Evolutionary conservation across 2,329 filamentous ascomycete genomes (phyloP).

Genomic region (Onygenales sp.): DNA sequence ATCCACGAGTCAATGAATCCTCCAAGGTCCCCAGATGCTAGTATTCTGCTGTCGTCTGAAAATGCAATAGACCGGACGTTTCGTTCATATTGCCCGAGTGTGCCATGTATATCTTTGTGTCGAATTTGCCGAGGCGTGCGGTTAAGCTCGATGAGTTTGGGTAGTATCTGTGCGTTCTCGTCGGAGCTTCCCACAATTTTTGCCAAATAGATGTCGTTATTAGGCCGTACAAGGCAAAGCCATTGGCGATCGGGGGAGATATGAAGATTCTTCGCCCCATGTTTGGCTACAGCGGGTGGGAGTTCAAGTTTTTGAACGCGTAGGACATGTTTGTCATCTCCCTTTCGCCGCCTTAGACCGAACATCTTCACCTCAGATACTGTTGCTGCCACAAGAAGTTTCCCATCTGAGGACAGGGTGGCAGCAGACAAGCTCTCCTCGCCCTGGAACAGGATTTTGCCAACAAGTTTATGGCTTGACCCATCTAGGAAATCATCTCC

Average conservation of each 20-base stretch:
- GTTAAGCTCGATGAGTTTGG: constrained; percentile 35
- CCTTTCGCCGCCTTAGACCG: constrained; percentile 47
- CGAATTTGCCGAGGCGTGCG: constrained; percentile 24
- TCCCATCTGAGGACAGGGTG: constrained; percentile 61
- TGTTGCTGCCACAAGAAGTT: constrained; percentile 67
- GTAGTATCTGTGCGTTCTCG: constrained; percentile 32
- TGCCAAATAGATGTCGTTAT: constrained; percentile 48
- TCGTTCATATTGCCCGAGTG: constrained; percentile 66
- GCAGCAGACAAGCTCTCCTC: constrained; percentile 77
- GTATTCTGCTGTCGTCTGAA: constrained; percentile 66
- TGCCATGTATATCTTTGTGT: constrained; percentile 48
- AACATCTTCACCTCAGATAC: constrained; percentile 68
- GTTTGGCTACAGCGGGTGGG: constrained; percentile 45
- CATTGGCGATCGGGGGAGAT: constrained; percentile 40
- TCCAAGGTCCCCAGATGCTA: constrained; percentile 71
- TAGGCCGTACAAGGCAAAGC: constrained; percentile 46
- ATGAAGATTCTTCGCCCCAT: constrained; percentile 58
- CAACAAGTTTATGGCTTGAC: constrained; percentile 44
- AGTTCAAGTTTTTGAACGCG: constrained; percentile 62
- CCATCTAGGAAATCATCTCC: constrained; percentile 31
- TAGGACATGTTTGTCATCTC: constrained; percentile 49
- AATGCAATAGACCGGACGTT: constrained; percentile 67
- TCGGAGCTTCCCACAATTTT: constrained; percentile 35
- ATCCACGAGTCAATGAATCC: constrained; percentile 86
- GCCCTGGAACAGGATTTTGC: constrained; percentile 56